phyloP scores from a whole-genome alignment of 352 stramenopile species.

The Globisporangium mamillatum region DNA sequence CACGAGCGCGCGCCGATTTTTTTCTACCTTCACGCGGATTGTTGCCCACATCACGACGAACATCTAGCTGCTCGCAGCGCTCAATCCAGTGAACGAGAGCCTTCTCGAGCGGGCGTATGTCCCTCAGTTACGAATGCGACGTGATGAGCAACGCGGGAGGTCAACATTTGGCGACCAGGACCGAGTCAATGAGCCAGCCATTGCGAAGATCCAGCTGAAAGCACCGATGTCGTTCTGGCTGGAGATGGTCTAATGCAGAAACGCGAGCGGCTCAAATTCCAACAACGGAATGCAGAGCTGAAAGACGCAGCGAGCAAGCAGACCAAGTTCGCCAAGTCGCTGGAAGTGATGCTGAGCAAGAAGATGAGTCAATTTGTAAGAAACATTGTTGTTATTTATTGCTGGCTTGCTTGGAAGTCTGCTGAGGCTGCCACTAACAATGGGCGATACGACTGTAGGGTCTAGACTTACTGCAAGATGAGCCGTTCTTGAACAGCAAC shows the following conservation, averaged over 20 bases:
- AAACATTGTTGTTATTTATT: neutral
- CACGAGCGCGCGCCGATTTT: too few species aligned
- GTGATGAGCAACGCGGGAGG: too few species aligned
- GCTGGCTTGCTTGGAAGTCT: neutral
- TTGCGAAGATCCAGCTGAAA: neutral
- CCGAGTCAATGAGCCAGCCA: too few species aligned
- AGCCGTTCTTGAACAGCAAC: conserved; percentile 1
- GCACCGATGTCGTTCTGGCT: conserved; percentile 28
- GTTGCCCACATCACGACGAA: too few species aligned
- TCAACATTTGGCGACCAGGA: too few species aligned
- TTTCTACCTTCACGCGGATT: too few species aligned
- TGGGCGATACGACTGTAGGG: too few species aligned
- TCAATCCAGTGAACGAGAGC: too few species aligned
- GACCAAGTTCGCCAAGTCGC: conserved; percentile 33
- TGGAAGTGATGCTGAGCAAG: conserved; percentile 36
- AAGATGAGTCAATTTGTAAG: conserved; percentile 14
- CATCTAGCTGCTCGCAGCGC: too few species aligned
- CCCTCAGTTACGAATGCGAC: too few species aligned
- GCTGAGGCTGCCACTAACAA: too few species aligned
- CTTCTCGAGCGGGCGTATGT: too few species aligned
- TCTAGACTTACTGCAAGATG: neutral
- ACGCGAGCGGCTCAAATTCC: conserved; percentile 32
- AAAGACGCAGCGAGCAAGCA: conserved; percentile 37
- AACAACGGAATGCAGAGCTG: conserved; percentile 40
- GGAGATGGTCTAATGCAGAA: conserved; percentile 36